These are phyloP conservation scores for Termitomyces sp. DNA, from an alignment of 768 basidiomycete species.

Conservation along the genomic window DNA sequence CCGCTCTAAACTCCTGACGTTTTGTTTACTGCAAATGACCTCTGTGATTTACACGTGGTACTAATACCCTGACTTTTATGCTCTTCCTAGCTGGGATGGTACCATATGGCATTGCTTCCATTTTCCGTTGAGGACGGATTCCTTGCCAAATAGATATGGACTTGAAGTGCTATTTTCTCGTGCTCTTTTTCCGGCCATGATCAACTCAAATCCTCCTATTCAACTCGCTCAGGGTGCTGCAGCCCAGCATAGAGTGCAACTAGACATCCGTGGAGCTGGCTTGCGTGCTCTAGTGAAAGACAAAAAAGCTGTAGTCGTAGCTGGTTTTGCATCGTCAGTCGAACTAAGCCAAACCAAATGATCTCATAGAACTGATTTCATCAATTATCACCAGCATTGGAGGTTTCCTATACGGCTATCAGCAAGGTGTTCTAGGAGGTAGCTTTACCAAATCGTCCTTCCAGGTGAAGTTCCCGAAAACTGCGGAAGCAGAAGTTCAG, in stretches of 20 bases:
- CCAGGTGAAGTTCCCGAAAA: constrained; percentile 8
- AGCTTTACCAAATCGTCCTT: constrained; percentile 12
- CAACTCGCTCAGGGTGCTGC: constrained; percentile 10
- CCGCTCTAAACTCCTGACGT: too few species aligned
- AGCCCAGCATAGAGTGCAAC: constrained; percentile 11
- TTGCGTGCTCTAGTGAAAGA: constrained; percentile 9
- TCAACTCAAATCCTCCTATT: not conserved
- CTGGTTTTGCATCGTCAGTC: constrained; percentile 13
- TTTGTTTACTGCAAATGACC: too few species aligned
- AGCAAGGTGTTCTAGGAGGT: constrained; percentile 14
- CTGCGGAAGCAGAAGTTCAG: constrained; percentile 9
- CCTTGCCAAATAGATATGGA: not conserved
- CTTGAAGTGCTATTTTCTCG: not conserved
- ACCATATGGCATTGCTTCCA: too few species aligned
- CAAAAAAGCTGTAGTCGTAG: constrained; percentile 11
- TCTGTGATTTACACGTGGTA: too few species aligned
- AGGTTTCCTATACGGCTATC: constrained; percentile 14
- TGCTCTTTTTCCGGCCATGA: not conserved
- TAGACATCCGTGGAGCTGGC: constrained; percentile 4
- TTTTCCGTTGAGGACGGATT: too few species aligned
- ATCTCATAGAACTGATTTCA: not conserved
- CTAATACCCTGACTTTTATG: too few species aligned
- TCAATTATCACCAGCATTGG: constrained; percentile 6
- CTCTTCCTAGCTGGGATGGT: too few species aligned
- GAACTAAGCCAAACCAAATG: not conserved